Evolutionary conservation across 140 eudicot genomes (phyloP).

Genomic region (Cichorium intybus): DNA sequence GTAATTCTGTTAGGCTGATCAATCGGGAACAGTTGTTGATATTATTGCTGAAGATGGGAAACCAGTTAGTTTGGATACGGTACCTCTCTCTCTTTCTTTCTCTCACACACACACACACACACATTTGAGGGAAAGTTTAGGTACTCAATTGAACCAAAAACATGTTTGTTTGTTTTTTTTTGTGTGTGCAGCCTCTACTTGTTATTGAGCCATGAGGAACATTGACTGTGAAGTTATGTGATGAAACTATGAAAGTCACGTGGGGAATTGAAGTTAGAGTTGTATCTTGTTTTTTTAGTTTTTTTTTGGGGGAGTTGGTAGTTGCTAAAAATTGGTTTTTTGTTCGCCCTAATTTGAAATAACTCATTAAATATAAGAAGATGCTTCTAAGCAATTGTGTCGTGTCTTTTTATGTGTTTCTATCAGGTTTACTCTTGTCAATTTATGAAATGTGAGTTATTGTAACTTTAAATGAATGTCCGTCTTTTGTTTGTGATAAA

Average conservation of each 20-base stretch:
- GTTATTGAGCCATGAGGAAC: slow-evolving; percentile 44
- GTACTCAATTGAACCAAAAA: background rate
- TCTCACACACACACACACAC: background rate
- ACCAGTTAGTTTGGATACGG: slow-evolving; percentile 71
- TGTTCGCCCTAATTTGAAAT: slow-evolving; percentile 1
- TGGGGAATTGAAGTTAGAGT: slow-evolving; percentile 15
- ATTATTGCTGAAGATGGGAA: slow-evolving; percentile 69
- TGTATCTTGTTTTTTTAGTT: background rate
- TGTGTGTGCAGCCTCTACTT: slow-evolving; percentile 44
- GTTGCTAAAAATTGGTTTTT: slow-evolving; percentile 16
- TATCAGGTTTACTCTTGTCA: background rate
- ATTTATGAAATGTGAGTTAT: background rate
- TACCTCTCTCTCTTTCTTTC: slow-evolving; percentile 25
- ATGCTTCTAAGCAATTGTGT: background rate
- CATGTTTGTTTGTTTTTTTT: background rate
- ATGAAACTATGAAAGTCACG: slow-evolving; percentile 20
- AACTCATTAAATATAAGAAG: background rate
- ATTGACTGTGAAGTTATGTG: slow-evolving; percentile 14
- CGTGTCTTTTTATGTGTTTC: background rate
- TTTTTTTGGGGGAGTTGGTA: background rate
- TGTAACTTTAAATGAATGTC: background rate
- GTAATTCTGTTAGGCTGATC: slow-evolving; percentile 58
- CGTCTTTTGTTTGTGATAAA: too few relatives aligned
- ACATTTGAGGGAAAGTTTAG: background rate
- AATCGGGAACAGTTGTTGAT: slow-evolving; percentile 68